Conservation (phyloP, 1,284 basidiomycete genomes). For the Tetrapyrgos nigripes region DNA sequence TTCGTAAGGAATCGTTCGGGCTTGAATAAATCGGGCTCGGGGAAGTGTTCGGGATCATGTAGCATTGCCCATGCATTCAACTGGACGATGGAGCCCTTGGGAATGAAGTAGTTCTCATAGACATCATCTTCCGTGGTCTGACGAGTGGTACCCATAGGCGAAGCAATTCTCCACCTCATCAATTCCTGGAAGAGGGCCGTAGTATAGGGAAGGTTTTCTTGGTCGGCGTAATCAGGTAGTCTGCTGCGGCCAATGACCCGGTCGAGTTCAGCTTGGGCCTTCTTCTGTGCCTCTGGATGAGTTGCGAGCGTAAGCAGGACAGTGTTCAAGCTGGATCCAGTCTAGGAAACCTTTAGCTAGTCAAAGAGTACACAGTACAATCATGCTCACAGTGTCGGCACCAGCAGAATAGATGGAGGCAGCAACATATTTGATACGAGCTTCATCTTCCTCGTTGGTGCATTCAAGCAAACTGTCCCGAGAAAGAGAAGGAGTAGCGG, state of each 20-base stretch:
- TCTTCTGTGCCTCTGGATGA: constrained; percentile 42
- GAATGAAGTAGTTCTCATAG: constrained; percentile 46
- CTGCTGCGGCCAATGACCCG: constrained; percentile 36
- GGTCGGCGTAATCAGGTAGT: constrained; percentile 44
- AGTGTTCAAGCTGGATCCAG: constrained; percentile 29
- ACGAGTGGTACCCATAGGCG: constrained; percentile 39
- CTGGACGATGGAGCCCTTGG: constrained; percentile 39
- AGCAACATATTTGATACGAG: neutral
- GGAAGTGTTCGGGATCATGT: constrained; percentile 42
- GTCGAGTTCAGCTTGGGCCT: constrained; percentile 49
- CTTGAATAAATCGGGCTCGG: constrained; percentile 43
- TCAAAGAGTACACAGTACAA: neutral
- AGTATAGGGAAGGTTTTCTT: constrained; percentile 43
- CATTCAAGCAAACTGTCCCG: constrained; percentile 1
- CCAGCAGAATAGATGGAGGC: constrained; percentile 7
- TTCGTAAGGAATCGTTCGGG: constrained; percentile 43
- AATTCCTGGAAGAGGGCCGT: constrained; percentile 45
- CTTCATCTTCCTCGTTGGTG: neutral
- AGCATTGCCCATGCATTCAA: constrained; percentile 45
- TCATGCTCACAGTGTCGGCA: neutral
- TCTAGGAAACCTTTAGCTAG: constrained; percentile 18
- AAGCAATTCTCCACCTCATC: constrained; percentile 41
- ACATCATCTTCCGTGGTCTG: constrained; percentile 34
- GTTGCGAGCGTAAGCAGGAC: constrained; percentile 31
- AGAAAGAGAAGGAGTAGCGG: neutral